Conservation (phyloP, 2,329 filamentous ascomycete genomes). For the Hysterium pulicare region DNA sequence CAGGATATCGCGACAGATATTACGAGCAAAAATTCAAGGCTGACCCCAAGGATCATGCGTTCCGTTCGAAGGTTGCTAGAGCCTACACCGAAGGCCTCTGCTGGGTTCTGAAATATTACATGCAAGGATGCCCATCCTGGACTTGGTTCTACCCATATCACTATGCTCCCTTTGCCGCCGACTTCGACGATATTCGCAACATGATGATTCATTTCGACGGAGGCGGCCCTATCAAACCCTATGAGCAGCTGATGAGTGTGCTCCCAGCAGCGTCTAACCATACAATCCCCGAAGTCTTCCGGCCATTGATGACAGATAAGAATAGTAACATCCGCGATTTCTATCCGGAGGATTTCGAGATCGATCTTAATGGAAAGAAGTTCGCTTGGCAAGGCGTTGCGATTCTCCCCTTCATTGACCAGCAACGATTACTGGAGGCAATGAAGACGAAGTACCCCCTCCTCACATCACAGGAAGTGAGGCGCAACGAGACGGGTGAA, state of each 20-base stretch:
- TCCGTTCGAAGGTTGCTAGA: slow-evolving; percentile 82
- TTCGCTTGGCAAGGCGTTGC: slow-evolving; percentile 97
- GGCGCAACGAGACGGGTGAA: slow-evolving; percentile 74
- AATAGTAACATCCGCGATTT: slow-evolving; percentile 95
- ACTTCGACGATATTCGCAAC: slow-evolving; percentile 80
- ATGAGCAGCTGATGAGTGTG: slow-evolving; percentile 98
- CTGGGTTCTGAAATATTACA: slow-evolving; percentile 96
- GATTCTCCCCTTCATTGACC: slow-evolving; percentile 92
- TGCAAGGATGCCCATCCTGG: slow-evolving; percentile 97
- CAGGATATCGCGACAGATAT: slow-evolving; percentile 91
- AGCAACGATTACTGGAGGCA: slow-evolving; percentile 75
- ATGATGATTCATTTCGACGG: slow-evolving; percentile 80
- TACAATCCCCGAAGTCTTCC: slow-evolving; percentile 83
- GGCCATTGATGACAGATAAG: slow-evolving; percentile 81
- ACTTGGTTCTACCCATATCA: slow-evolving; percentile 99
- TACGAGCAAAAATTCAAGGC: slow-evolving; percentile 96
- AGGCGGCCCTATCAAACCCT: slow-evolving; percentile 81
- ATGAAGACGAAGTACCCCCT: slow-evolving; percentile 80
- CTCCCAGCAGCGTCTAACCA: slow-evolving; percentile 90
- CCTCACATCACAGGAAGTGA: slow-evolving; percentile 70
- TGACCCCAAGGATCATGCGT: slow-evolving; percentile 74
- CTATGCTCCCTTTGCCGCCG: slow-evolving; percentile 94
- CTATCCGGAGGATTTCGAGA: slow-evolving; percentile 88
- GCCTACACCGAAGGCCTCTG: slow-evolving; percentile 93
- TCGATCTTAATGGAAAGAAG: slow-evolving; percentile 97